phyloP scores from a whole-genome alignment of 1,139 yeast species.

The Magnusiomyces sp. region DNA sequence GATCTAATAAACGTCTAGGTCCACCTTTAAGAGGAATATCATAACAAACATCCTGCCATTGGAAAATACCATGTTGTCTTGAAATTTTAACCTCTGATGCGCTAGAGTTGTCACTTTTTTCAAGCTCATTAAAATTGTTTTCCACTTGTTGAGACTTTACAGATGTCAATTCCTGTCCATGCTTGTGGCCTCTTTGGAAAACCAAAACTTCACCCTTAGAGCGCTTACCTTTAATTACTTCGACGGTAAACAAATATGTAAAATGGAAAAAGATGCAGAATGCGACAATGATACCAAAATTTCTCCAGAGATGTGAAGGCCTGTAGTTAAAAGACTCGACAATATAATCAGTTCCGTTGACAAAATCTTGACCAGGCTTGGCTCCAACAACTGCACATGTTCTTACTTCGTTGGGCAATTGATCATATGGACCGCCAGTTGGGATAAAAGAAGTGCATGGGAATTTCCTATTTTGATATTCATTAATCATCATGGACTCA shows the following conservation, averaged over 20 bases:
- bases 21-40: constrained; percentile 56
- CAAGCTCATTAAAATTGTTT: no score
- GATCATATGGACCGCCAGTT: constrained; percentile 36
- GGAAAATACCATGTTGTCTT: constrained; percentile 49
- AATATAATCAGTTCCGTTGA: constrained; percentile 54
- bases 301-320: constrained; percentile 69
- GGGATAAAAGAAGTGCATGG: constrained; percentile 45
- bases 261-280: constrained; percentile 47
- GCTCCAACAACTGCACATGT: constrained; percentile 64
- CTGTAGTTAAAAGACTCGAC: constrained; percentile 40
- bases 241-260: constrained; percentile 51
- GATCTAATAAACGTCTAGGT: constrained; percentile 52
- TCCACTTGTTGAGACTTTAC: no score
- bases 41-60: constrained; percentile 72
- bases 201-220: constrained; percentile 78
- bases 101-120: no score
- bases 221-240: constrained; percentile 61
- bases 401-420: constrained; percentile 33
- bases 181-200: no score
- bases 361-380: constrained; percentile 43
- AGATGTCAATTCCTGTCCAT: no score
- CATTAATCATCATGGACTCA: constrained; percentile 60
- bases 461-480: constrained; percentile 41
- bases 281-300: constrained; percentile 61
- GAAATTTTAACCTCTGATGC: constrained; percentile 14